Evolutionary conservation across 352 stramenopile genomes (phyloP).

Genomic region (Discostella stelligera): DNA sequence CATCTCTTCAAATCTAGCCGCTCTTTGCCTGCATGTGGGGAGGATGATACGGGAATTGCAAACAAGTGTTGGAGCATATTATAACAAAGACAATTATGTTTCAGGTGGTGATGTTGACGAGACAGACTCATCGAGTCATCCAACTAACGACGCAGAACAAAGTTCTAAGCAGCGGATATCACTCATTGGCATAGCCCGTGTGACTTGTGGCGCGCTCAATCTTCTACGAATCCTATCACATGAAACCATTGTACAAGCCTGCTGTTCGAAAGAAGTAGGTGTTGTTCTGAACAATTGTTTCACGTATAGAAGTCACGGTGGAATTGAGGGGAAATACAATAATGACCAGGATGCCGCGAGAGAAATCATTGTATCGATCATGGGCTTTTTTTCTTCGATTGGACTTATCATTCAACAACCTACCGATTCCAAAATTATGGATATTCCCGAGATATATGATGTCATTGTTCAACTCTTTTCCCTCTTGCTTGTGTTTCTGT

Average conservation of each 20-base stretch:
- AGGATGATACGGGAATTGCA: constrained; percentile 73
- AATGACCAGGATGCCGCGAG: constrained; percentile 40
- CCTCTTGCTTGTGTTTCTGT: constrained; percentile 67
- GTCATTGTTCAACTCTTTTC: constrained; percentile 57
- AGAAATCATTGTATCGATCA: constrained; percentile 42
- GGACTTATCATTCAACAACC: constrained; percentile 18
- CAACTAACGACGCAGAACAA: constrained; percentile 5
- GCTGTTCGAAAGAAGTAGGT: constrained; percentile 8
- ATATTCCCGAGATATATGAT: constrained; percentile 77
- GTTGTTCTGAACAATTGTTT: constrained; percentile 39
- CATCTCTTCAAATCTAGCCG: constrained; percentile 65
- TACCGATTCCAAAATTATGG: constrained; percentile 20
- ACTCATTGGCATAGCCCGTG: constrained; percentile 74
- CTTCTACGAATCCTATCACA: constrained; percentile 65
- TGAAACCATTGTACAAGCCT: constrained; percentile 58
- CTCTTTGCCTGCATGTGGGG: constrained; percentile 61
- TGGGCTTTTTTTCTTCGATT: constrained; percentile 51
- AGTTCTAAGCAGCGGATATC: constrained; percentile 58
- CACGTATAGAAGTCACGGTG: constrained; percentile 42
- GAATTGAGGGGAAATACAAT: constrained; percentile 6
- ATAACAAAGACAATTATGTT: not conserved
- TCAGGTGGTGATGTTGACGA: not conserved
- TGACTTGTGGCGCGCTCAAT: constrained; percentile 70
- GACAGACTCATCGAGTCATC: not conserved
- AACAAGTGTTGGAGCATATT: constrained; percentile 26